Evolutionary conservation across 1,284 basidiomycete genomes (phyloP).

Genomic region (Tilletia indica): DNA sequence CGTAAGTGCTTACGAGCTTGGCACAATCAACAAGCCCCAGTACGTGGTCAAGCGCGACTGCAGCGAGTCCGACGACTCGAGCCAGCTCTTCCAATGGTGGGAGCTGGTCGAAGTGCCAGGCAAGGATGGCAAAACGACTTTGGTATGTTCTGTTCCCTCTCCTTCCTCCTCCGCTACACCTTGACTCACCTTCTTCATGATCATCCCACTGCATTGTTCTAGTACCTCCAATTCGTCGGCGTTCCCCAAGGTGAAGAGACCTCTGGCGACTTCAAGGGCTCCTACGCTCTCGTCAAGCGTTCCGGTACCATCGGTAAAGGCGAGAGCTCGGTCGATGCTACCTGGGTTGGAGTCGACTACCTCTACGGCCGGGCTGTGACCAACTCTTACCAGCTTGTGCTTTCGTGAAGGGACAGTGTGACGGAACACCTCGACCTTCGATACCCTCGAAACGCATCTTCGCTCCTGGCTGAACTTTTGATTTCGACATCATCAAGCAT

Average conservation of each 20-base stretch:
- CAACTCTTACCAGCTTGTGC: conserved; percentile 4
- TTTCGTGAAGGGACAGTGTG: background rate
- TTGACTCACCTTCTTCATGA: background rate
- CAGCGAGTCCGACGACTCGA: conserved; percentile 1
- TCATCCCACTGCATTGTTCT: conserved; percentile 7
- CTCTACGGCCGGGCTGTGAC: conserved; percentile 1
- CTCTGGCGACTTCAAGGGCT: conserved; percentile 14
- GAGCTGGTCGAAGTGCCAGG: conserved; percentile 20
- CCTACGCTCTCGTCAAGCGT: conserved; percentile 11
- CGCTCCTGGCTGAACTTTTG: too few species aligned
- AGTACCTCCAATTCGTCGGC: conserved; percentile 21
- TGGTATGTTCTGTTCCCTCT: conserved; percentile 15
- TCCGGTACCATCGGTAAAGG: conserved; percentile 13
- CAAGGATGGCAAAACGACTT: background rate
- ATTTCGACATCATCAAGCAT: too few species aligned
- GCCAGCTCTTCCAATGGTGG: conserved; percentile 10
- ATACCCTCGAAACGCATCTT: too few species aligned
- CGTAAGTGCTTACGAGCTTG: background rate
- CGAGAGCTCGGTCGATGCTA: background rate
- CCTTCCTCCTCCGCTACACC: background rate
- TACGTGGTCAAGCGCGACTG: background rate
- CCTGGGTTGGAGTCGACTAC: conserved; percentile 5
- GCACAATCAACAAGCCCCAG: background rate
- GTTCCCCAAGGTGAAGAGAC: conserved; percentile 19
- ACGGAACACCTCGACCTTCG: too few species aligned